Conservation (phyloP, 192 early-diverging fungal genomes). For the Coemansia aciculifera region DNA sequence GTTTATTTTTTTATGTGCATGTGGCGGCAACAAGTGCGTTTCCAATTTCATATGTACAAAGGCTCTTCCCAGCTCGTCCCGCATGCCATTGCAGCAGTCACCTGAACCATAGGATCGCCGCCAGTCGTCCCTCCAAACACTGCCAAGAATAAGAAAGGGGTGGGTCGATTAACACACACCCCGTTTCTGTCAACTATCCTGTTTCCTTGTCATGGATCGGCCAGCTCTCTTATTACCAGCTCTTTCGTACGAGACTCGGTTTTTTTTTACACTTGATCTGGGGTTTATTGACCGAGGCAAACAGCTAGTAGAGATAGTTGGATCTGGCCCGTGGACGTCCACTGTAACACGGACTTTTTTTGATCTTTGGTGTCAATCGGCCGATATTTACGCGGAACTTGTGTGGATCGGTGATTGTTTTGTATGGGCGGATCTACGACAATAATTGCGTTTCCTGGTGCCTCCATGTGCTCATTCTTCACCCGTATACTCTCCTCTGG, state of each 20-base stretch:
- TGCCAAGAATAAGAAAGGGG: not conserved
- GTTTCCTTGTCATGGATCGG: not conserved
- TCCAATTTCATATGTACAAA: not conserved
- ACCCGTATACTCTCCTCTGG: not conserved
- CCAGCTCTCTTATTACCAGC: not conserved
- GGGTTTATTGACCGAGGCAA: not conserved
- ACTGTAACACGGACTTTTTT: not conserved
- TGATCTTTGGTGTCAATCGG: constrained; percentile 1
- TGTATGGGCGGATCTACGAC: not conserved
- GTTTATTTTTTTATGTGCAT: constrained; percentile 1
- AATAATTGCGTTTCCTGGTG: constrained; percentile 6
- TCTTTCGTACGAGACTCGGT: not conserved
- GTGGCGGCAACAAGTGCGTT: not conserved
- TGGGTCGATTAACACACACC: not conserved
- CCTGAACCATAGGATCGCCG: constrained; percentile 7
- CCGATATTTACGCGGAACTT: not conserved
- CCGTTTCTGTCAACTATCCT: constrained; percentile 1
- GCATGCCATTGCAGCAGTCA: constrained; percentile 11
- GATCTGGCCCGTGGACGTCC: not conserved
- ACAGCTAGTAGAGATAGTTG: not conserved
- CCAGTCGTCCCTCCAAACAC: not conserved
- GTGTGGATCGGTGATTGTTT: constrained; percentile 3
- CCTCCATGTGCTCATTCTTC: constrained; percentile 3
- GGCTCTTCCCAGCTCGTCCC: not conserved
- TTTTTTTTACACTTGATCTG: not conserved